These are phyloP conservation scores for Arabis hirsuta DNA, from an alignment of 345 rosid species.

Conservation along the genomic window DNA sequence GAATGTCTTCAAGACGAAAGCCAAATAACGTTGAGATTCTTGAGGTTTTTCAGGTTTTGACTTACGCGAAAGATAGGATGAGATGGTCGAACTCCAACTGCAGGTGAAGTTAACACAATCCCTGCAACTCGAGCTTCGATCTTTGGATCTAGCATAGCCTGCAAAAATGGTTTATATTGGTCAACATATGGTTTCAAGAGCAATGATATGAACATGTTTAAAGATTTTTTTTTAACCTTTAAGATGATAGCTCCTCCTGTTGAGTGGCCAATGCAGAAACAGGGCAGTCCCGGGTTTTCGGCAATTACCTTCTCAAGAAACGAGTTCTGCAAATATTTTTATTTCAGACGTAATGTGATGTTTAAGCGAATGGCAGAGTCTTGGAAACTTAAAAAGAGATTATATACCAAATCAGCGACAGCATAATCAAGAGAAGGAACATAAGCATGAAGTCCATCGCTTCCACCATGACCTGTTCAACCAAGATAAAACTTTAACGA, in stretches of 20 bases:
- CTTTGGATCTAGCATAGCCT: conserved; percentile 76
- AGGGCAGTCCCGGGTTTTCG: conserved; percentile 75
- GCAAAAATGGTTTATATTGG: conserved; percentile 13
- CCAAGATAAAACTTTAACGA: conserved; percentile 19
- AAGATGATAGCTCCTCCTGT: conserved; percentile 87
- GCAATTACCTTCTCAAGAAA: conserved; percentile 64
- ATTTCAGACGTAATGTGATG: conserved; percentile 5
- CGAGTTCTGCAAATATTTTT: conserved; percentile 52
- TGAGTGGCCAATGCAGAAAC: conserved; percentile 93
- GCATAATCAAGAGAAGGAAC: conserved; percentile 85
- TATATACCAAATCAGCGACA: conserved; percentile 68
- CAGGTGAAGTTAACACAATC: conserved; percentile 83
- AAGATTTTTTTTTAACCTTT: conserved; percentile 48
- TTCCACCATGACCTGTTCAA: conserved; percentile 84
- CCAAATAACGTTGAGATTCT: not conserved
- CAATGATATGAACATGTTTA: not conserved
- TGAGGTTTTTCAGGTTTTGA: conserved; percentile 21
- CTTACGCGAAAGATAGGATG: conserved; percentile 76
- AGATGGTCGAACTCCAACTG: conserved; percentile 89
- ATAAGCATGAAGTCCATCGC: conserved; percentile 88
- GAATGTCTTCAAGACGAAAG: not conserved
- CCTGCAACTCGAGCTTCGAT: conserved; percentile 63
- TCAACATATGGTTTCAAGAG: conserved; percentile 9
- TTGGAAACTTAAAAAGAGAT: conserved; percentile 12
- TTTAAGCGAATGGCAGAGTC: not conserved